Percentiles rank a stretch among this genome's conserved stretches.
phyloP scores from a whole-genome alignment of 148 eudicot species.

The Drosera capensis region DNA sequence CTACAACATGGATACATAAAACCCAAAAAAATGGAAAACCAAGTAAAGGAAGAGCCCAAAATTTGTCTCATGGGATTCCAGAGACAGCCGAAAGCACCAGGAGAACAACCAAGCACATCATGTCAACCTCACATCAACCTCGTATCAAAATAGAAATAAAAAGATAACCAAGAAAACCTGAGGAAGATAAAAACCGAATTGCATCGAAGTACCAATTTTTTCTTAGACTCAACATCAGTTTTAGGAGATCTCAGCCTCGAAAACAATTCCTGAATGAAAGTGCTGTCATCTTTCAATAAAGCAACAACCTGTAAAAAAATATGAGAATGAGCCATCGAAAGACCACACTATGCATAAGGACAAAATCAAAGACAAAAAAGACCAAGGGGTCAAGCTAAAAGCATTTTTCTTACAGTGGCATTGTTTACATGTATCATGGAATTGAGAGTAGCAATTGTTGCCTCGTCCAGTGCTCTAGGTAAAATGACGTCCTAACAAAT shows the following conservation, averaged over 20 bases:
- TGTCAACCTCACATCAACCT: too few relatives aligned
- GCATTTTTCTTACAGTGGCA: conserved; percentile 52
- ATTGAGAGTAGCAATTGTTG: conserved; percentile 54
- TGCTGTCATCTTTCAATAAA: conserved; percentile 64
- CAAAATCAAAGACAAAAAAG: conserved; percentile 1
- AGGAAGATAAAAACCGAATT: background rate
- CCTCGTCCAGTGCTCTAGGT: conserved; percentile 74
- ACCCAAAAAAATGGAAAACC: too few relatives aligned
- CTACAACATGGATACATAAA: too few relatives aligned
- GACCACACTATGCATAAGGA: conserved; percentile 4
- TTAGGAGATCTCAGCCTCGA: conserved; percentile 50
- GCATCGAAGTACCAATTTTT: conserved; percentile 48
- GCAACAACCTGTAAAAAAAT: conserved; percentile 55
- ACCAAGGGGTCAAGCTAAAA: background rate
- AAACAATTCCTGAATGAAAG: conserved; percentile 76
- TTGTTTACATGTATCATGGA: conserved; percentile 85
- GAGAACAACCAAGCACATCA: too few relatives aligned
- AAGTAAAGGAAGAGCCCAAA: too few relatives aligned
- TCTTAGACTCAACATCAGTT: conserved; percentile 56
- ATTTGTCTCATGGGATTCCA: too few relatives aligned
- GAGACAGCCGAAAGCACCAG: too few relatives aligned
- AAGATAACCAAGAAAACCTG: background rate
- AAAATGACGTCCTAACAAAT: conserved; percentile 66
- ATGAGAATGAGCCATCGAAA: conserved; percentile 1
- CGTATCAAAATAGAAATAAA: background rate